phyloP scores from a whole-genome alignment of 2,329 filamentous ascomycete genomes.

The Arthrocladium fulminans region DNA sequence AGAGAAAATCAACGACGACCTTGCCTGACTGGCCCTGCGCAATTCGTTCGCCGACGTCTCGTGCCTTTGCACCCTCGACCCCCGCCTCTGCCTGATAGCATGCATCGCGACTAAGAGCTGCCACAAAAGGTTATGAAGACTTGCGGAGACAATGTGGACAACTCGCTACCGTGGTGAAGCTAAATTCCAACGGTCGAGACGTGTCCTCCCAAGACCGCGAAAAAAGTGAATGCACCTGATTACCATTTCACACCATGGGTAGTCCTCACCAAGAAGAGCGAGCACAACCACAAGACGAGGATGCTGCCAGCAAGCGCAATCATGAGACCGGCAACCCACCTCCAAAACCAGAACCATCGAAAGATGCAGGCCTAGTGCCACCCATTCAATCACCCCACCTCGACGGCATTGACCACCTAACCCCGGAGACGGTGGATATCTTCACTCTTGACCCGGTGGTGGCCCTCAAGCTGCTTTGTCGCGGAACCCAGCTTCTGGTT shows the following conservation, averaged over 20 bases:
- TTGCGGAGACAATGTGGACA: constrained; percentile 1
- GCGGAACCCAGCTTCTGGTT: constrained; percentile 50
- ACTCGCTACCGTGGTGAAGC: not conserved
- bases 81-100: not conserved
- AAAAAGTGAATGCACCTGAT: not conserved
- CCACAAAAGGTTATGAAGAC: not conserved
- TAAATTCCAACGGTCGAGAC: not conserved
- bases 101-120: not conserved
- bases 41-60: no score
- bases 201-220: not conserved
- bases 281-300: not conserved
- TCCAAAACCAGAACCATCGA: constrained; percentile 21
- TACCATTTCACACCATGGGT: not conserved
- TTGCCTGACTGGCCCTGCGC: not conserved
- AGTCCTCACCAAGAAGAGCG: constrained; percentile 7
- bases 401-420: constrained; percentile 25
- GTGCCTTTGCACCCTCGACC: no score
- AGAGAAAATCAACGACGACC: not conserved
- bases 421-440: constrained; percentile 49
- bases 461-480: constrained; percentile 71
- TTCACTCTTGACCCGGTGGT: constrained; percentile 62
- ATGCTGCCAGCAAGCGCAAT: no score
- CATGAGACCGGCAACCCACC: constrained; percentile 13
- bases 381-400: constrained; percentile 26
- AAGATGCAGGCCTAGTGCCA: constrained; percentile 22